phyloP scores from a whole-genome alignment of 345 rosid species.

The Boechera divaricarpa region DNA sequence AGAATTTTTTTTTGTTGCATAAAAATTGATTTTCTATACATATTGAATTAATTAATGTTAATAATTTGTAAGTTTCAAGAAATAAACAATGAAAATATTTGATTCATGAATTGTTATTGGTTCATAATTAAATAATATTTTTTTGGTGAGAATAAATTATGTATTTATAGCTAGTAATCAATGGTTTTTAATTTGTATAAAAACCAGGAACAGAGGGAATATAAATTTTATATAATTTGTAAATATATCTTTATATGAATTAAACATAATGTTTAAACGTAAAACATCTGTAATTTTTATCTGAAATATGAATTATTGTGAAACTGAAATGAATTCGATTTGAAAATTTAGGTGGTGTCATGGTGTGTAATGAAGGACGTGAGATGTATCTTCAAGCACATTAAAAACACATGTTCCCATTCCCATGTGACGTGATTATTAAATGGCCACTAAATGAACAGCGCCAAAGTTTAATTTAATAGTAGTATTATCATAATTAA shows the following conservation, averaged over 20 bases:
- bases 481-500: conserved; percentile 4
- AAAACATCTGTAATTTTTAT: background rate
- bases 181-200: too few relatives aligned
- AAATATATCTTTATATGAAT: background rate
- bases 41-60: too few relatives aligned
- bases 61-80: too few relatives aligned
- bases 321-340: background rate
- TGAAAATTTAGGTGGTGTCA: background rate
- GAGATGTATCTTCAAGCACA: conserved; percentile 16
- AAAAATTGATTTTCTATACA: too few relatives aligned
- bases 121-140: too few relatives aligned
- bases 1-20: too few relatives aligned
- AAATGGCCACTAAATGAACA: conserved; percentile 46
- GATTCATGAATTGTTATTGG: too few relatives aligned
- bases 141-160: too few relatives aligned
- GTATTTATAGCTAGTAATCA: too few relatives aligned
- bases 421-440: conserved; percentile 22
- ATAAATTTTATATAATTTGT: background rate
- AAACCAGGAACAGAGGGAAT: too few relatives aligned
- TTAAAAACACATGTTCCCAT: conserved; percentile 36
- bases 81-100: too few relatives aligned
- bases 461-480: conserved; percentile 21
- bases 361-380: conserved; percentile 20
- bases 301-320: conserved; percentile 1
- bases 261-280: background rate